Evolutionary conservation across 306 rosid species (phyloP).

Genomic region (Parietaria judaica): DNA sequence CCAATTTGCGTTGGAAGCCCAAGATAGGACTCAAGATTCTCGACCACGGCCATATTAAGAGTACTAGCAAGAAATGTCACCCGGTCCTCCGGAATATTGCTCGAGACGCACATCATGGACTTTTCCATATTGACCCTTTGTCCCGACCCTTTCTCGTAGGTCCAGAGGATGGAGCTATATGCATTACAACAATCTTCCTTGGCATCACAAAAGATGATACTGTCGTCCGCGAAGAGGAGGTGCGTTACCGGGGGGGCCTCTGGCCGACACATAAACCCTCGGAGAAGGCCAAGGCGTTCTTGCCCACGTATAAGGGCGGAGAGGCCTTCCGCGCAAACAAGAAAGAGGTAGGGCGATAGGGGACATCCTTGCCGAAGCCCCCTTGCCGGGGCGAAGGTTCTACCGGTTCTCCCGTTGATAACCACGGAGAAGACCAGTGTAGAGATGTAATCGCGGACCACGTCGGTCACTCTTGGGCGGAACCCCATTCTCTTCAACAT

Average conservation of each 20-base stretch:
- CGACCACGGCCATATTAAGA: too few species aligned
- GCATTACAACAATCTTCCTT: too few species aligned
- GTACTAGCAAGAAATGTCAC: too few species aligned
- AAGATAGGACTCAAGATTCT: too few species aligned
- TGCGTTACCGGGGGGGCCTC: not conserved
- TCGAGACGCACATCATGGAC: too few species aligned
- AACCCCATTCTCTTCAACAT: too few species aligned
- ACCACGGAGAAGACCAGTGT: not conserved
- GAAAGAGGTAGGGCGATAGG: not conserved
- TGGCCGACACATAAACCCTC: not conserved
- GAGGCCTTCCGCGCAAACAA: not conserved
- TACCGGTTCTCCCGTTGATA: not conserved
- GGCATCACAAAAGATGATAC: not conserved
- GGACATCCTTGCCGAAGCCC: not conserved
- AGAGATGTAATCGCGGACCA: not conserved
- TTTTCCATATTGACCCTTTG: too few species aligned
- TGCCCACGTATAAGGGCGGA: not conserved
- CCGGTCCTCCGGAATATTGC: too few species aligned
- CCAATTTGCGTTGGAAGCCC: too few species aligned
- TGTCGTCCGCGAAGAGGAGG: not conserved
- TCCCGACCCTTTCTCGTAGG: too few species aligned
- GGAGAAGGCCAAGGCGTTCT: not conserved
- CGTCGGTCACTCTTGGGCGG: too few species aligned
- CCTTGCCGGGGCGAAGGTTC: not conserved
- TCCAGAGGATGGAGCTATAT: too few species aligned